Conservation (phyloP, 2,329 filamentous ascomycete genomes). For the Neonectria coccinea region DNA sequence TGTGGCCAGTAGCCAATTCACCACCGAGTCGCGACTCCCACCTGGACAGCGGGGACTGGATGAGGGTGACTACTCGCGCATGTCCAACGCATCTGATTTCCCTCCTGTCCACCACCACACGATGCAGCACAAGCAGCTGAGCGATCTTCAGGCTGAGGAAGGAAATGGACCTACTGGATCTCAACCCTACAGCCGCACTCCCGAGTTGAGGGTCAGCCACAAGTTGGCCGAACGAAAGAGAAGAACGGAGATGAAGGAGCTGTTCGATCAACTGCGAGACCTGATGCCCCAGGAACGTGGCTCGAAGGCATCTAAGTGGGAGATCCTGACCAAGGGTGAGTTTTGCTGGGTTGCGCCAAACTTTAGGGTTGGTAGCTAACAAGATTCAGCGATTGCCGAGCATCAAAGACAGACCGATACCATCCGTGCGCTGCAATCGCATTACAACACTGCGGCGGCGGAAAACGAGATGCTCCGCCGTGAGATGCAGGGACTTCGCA, state of each 20-base stretch:
- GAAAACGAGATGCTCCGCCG: conserved; percentile 63
- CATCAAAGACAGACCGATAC: conserved; percentile 67
- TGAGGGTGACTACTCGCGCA: conserved; percentile 66
- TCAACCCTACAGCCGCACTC: conserved; percentile 85
- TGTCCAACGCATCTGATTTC: conserved; percentile 67
- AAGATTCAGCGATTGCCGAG: conserved; percentile 67
- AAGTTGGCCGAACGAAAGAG: conserved; percentile 88
- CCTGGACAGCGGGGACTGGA: conserved; percentile 79
- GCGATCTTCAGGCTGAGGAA: conserved; percentile 73
- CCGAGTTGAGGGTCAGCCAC: conserved; percentile 84
- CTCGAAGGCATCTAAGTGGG: conserved; percentile 90
- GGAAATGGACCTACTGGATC: conserved; percentile 62
- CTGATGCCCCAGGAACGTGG: conserved; percentile 84
- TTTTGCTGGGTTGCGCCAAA: conserved; percentile 13
- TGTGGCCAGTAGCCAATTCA: conserved; percentile 82
- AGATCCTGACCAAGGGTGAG: conserved; percentile 86
- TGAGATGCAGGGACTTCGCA: conserved; percentile 60
- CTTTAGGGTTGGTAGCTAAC: conserved; percentile 25
- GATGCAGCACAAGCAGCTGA: conserved; percentile 79
- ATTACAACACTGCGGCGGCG: conserved; percentile 55
- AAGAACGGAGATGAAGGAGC: conserved; percentile 87
- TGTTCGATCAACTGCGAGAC: conserved; percentile 84
- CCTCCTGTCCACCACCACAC: conserved; percentile 77
- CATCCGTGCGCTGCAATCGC: conserved; percentile 60
- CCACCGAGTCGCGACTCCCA: conserved; percentile 78